Evolutionary conservation across 805 yeast species (phyloP).

Genomic region (Candida maris): DNA sequence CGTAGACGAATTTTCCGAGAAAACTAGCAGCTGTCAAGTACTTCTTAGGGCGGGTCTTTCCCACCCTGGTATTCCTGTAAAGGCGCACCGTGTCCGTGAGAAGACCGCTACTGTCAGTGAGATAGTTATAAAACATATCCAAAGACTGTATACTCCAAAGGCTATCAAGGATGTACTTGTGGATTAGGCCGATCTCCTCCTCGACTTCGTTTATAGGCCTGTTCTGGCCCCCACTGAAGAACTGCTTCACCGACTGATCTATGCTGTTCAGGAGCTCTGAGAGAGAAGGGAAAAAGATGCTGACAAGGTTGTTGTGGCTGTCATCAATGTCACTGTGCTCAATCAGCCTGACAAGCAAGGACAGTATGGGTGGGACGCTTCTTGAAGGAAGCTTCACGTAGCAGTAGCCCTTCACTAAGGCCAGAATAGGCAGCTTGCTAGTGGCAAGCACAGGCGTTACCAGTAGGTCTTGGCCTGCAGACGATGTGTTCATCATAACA

Average conservation of each 20-base stretch:
- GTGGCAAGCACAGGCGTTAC: slow-evolving; percentile 47
- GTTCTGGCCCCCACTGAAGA: slow-evolving; percentile 5
- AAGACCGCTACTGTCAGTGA: slow-evolving; percentile 30
- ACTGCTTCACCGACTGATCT: slow-evolving; percentile 12
- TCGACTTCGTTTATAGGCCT: slow-evolving; percentile 7
- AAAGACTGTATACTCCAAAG: slow-evolving; percentile 48
- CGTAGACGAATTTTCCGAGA: slow-evolving; percentile 44
- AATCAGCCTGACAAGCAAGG: slow-evolving; percentile 42
- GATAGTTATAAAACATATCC: slow-evolving; percentile 43
- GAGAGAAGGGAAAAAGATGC: slow-evolving; percentile 25
- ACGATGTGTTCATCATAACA: no score
- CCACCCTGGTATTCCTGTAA: slow-evolving; percentile 2
- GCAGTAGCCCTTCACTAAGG: slow-evolving; percentile 46
- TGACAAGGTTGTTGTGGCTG: slow-evolving; percentile 12
- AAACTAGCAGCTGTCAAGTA: slow-evolving; percentile 38
- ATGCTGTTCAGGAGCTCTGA: slow-evolving; percentile 17
- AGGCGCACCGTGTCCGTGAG: slow-evolving; percentile 28
- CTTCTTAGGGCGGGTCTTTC: slow-evolving; percentile 7
- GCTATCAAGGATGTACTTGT: slow-evolving; percentile 30
- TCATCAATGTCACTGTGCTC: slow-evolving; percentile 23
- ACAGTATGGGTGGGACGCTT: slow-evolving; percentile 37
- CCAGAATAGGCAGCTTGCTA: slow-evolving; percentile 48
- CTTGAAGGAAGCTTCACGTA: slow-evolving; percentile 36
- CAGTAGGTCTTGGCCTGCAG: slow-evolving; percentile 12
- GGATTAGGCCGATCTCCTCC: slow-evolving; percentile 29